Conservation (phyloP, 768 basidiomycete species). For the Termitomyces sp. region DNA sequence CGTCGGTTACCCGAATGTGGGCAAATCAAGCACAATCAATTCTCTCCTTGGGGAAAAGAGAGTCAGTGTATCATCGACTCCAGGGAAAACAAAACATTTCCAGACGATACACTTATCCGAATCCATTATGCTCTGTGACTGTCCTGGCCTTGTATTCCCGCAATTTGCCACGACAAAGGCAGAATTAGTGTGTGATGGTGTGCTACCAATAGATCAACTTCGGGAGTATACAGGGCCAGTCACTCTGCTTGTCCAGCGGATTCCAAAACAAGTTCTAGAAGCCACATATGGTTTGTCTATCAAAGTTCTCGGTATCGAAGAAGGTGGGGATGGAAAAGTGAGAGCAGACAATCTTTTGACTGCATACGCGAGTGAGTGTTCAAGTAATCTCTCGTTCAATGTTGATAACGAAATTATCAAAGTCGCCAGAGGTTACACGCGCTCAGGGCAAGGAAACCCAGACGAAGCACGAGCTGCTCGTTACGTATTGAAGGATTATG, state of each 20-base stretch:
- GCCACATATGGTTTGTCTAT: constrained; percentile 84
- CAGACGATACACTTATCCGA: constrained; percentile 95
- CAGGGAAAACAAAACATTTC: constrained; percentile 98
- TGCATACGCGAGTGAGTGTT: constrained; percentile 83
- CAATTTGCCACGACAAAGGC: constrained; percentile 98
- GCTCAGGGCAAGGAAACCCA: constrained; percentile 93
- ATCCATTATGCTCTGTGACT: constrained; percentile 86
- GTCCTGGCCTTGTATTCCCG: constrained; percentile 96
- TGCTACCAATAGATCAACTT: constrained; percentile 96
- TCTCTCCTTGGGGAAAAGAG: constrained; percentile 93
- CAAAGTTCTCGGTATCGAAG: constrained; percentile 56
- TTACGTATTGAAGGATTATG: constrained; percentile 93
- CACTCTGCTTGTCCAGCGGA: constrained; percentile 67
- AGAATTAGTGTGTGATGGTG: constrained; percentile 93
- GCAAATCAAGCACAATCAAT: constrained; percentile 98
- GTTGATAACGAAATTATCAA: constrained; percentile 12
- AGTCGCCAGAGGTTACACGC: constrained; percentile 93
- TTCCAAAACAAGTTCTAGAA: constrained; percentile 83
- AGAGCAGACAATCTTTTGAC: constrained; percentile 79
- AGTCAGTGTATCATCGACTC: constrained; percentile 97
- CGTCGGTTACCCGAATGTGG: constrained; percentile 98
- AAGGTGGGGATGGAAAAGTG: constrained; percentile 75
- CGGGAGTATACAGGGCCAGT: constrained; percentile 87
- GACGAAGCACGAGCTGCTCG: constrained; percentile 94
- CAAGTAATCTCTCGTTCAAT: neutral